Evolutionary conservation across 2,329 filamentous ascomycete genomes (phyloP), one percentile per base, ranked within the genome.

Genomic region (Fusarium sp.): DNA sequence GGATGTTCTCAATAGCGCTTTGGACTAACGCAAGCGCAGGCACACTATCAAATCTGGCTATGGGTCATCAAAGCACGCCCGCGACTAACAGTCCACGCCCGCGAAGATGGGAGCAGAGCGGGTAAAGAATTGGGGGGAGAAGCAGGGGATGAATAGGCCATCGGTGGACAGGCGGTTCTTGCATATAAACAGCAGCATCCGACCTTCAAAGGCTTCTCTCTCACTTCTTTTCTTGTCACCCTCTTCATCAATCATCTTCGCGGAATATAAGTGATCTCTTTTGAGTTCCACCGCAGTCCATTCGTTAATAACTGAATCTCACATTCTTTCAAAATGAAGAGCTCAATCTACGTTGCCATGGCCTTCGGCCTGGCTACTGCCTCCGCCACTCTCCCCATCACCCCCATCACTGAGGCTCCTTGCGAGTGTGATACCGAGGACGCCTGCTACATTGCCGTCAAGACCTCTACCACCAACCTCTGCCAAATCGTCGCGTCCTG

Each of bases 291-390:
- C 67, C 71, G 62, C 65, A 67, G 57, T 69, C 61, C 75, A 69
- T 73, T 76, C 74, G 68, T 73, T 73, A 56, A 67, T 59, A 56
- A 60, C 52, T 58, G 59, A 69, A 26, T 65, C 71, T 66, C 52
- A 78, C 77, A 58, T 67, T 49, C 30, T 26, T 56, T 62, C 65
- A 61, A 23, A 21, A 80, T 80, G 78, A 80, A 79, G 73, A 69
- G 72, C 58, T 51, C 55, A 26, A 46, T 74, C 49, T 53, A 78
- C 56, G 55, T 79, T 34, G 73, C 73, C 55, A 54, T 66, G 69
- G 76, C 73, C 66, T 57, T 79, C 46, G 77, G 76, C 73, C 65
- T 68, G 54, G 65, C 46, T n/a, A 34, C 62, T 42, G 62, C 58
- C 49, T 5, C n/a, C 21, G 4, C 20, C n/a, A n/a, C n/a, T n/a